These are phyloP conservation scores for Colletotrichum truncatum DNA, from an alignment of 2,329 filamentous ascomycete genomes.

Conservation along the genomic window DNA sequence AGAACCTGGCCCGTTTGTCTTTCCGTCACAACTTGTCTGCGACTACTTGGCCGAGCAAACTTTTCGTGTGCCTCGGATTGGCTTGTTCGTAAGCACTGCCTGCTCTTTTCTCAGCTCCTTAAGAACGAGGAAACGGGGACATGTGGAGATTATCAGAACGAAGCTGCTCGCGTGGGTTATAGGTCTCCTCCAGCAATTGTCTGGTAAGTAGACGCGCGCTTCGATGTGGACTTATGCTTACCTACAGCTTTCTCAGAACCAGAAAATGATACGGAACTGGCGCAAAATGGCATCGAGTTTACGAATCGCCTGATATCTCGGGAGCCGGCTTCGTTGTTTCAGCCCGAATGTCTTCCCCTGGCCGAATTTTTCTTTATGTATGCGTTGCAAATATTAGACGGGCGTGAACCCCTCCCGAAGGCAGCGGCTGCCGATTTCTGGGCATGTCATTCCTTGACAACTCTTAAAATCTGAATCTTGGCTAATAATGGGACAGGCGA, in stretches of 20 bases:
- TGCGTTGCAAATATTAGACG: conserved; percentile 73
- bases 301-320: conserved; percentile 70
- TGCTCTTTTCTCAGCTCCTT: conserved; percentile 75
- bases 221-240: too few species aligned
- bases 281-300: conserved; percentile 79
- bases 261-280: conserved; percentile 74
- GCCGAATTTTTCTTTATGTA: conserved; percentile 78
- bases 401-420: conserved; percentile 80
- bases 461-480: too few species aligned
- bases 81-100: conserved; percentile 75
- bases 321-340: conserved; percentile 69
- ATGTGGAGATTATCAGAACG: conserved; percentile 58
- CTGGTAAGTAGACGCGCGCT: conserved; percentile 51
- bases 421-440: conserved; percentile 79
- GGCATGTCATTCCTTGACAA: conserved; percentile 56
- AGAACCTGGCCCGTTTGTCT: conserved; percentile 79
- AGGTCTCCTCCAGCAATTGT: conserved; percentile 68
- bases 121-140: conserved; percentile 51
- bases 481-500: conserved; percentile 50
- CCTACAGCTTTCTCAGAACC: too few species aligned
- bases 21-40: conserved; percentile 72
- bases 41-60: conserved; percentile 70
- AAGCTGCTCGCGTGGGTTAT: conserved; percentile 70
- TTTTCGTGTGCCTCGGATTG: conserved; percentile 71
- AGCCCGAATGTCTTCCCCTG: conserved; percentile 61